Conservation (phyloP, 2,329 filamentous ascomycete species). For the Colletotrichum siamense region DNA sequence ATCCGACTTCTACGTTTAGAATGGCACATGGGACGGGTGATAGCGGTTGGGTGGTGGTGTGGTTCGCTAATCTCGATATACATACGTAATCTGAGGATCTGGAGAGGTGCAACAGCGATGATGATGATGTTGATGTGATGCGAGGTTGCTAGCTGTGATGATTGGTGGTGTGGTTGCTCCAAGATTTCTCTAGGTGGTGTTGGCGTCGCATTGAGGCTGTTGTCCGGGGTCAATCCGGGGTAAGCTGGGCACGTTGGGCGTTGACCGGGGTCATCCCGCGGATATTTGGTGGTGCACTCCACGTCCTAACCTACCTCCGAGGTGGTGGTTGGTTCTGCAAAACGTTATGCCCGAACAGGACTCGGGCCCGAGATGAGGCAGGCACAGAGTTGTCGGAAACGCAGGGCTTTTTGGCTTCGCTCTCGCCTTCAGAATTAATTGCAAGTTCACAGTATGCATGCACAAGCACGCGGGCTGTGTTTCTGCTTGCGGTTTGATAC, state of each 20-base stretch:
- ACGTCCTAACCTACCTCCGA: background rate
- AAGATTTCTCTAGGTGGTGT: background rate
- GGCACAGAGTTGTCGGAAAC: background rate
- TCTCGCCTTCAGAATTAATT: background rate
- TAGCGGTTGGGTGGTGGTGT: no score
- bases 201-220: background rate
- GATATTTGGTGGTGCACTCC: background rate
- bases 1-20: background rate
- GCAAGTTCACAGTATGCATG: background rate
- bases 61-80: background rate
- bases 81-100: background rate
- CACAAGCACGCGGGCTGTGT: background rate
- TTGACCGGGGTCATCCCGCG: background rate
- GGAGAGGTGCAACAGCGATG: background rate
- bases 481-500: background rate
- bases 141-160: background rate
- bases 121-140: background rate
- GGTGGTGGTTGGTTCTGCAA: background rate
- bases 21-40: background rate
- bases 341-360: background rate
- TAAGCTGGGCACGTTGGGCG: background rate
- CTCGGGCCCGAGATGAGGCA: background rate
- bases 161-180: background rate
- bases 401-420: background rate
- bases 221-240: background rate